Base-by-base conservation (phyloP, 2,329 filamentous ascomycete genomes). In the Ophiocordyceps australis region DNA sequence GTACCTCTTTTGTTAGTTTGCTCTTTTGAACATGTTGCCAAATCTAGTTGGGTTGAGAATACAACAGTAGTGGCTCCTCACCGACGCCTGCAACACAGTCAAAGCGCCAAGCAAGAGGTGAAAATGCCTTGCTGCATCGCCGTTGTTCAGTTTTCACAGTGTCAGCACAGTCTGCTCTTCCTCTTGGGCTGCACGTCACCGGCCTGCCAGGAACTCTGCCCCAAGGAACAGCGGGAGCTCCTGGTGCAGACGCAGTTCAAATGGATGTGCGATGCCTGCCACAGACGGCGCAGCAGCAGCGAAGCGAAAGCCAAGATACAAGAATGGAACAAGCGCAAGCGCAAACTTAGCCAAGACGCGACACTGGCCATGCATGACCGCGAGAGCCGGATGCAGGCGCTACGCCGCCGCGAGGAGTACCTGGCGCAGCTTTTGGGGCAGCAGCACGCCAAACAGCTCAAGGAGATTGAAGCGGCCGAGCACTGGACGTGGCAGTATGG, bases 41-140 rank as follows among this genome's bases (percentile, higher is more conserved):
- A n/a, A n/a, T n/a, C n/a, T n/a, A n/a, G n/a, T n/a, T n/a, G n/a
- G n/a, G n/a, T n/a, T n/a, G n/a, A n/a, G n/a, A n/a, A n/a, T n/a
- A n/a, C n/a, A n/a, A n/a, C n/a, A n/a, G n/a, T n/a, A n/a, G n/a
- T n/a, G n/a, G n/a, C n/a, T n/a, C n/a, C n/a, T n/a, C n/a, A n/a
- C n/a, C n/a, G n/a, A n/a, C n/a, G n/a, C n/a, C n/a, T n/a, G n/a
- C n/a, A 10, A 19, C 17, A 10, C 17, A 7, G 17, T 10, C 7
- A 19, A 10, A 19, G 7, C 17, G 17, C 17, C 17, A 10, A 19
- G 17, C 17, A 14, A 12, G 12, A n/a, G n/a, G 16, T 9, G 11
- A 25, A 7, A 7, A 47, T 48, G 44, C 39, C 42, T 14, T 48
- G 45, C 34, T 41, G 38, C 26, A 30, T 46, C 21, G 35, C 34